Evolutionary conservation across 139 green algal genomes (phyloP).

Genomic region (Deuterostichococcus epilithicus): DNA sequence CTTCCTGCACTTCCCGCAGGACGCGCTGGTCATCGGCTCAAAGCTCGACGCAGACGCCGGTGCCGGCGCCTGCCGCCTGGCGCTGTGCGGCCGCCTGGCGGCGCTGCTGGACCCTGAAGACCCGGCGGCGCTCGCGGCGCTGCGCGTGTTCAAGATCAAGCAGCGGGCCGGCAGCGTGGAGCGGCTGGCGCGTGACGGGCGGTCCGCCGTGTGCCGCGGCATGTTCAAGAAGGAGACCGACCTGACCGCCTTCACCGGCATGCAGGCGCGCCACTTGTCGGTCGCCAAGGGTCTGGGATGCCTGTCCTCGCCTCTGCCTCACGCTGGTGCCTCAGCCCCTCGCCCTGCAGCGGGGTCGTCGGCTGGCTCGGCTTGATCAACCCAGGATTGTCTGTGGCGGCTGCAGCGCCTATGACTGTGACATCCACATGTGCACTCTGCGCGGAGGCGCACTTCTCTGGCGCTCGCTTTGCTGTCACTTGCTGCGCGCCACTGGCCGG

Average conservation of each 20-base stretch:
- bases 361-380: no score
- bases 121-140: constrained; percentile 32
- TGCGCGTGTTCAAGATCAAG: constrained; percentile 84
- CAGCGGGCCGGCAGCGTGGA: constrained; percentile 67
- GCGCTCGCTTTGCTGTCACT: no score
- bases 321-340: no score
- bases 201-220: constrained; percentile 69
- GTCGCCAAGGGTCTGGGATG: no score
- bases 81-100: constrained; percentile 79
- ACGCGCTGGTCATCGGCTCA: constrained; percentile 81
- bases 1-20: constrained; percentile 27
- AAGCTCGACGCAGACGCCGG: constrained; percentile 76
- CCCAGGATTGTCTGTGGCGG: no score
- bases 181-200: constrained; percentile 57
- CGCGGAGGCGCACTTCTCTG: no score
- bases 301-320: no score
- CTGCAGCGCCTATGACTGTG: no score
- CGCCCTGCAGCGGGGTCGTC: no score
- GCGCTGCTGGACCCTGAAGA: constrained; percentile 35
- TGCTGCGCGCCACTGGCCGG: no score
- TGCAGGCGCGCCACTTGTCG: constrained; percentile 37
- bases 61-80: constrained; percentile 74
- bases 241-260: constrained; percentile 69
- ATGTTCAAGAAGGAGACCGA: constrained; percentile 97
- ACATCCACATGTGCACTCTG: no score